A percentile compares a stretch with the other conserved stretches of the same genome.
Conservation (phyloP, 2,329 filamentous ascomycete species). For the Nannizzia gypsea region DNA sequence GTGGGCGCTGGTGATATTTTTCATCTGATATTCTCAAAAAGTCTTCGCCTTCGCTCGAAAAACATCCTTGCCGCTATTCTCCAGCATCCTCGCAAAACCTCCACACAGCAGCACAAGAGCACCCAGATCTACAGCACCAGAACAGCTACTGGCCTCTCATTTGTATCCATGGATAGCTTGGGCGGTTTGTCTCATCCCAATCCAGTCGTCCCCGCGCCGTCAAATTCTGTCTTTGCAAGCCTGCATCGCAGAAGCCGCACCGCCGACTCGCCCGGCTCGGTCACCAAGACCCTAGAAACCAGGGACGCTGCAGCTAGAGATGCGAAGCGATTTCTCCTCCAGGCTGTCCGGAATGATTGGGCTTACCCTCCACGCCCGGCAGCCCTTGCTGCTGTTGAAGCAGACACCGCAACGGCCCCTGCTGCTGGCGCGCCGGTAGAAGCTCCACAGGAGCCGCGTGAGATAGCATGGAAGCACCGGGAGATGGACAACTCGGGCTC, state of each 20-base stretch:
- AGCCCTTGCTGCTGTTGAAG: no score
- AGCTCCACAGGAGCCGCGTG: not conserved
- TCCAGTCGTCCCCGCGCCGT: conserved; percentile 7
- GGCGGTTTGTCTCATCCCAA: not conserved
- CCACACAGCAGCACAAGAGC: not conserved
- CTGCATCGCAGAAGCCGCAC: conserved; percentile 17
- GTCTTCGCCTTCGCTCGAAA: no score
- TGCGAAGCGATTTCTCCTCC: conserved; percentile 31
- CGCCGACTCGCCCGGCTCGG: conserved; percentile 9
- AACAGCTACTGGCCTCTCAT: not conserved
- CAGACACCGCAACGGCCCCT: not conserved
- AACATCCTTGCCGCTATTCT: no score
- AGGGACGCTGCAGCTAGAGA: conserved; percentile 32
- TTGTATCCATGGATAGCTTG: not conserved
- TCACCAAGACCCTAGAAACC: conserved; percentile 16
- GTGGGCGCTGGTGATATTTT: no score
- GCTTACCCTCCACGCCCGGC: conserved; percentile 17
- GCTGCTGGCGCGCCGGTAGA: not conserved
- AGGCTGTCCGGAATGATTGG: conserved; percentile 35
- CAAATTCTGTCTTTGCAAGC: conserved; percentile 14
- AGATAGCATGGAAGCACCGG: conserved; percentile 14
- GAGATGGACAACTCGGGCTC: conserved; percentile 14
- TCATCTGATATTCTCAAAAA: no score
- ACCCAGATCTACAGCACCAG: not conserved
- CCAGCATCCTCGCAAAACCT: not conserved